These are phyloP conservation scores for Chrysopogon serrulatus DNA, from an alignment of 176 grass and related monocot species.

Conservation along the genomic window DNA sequence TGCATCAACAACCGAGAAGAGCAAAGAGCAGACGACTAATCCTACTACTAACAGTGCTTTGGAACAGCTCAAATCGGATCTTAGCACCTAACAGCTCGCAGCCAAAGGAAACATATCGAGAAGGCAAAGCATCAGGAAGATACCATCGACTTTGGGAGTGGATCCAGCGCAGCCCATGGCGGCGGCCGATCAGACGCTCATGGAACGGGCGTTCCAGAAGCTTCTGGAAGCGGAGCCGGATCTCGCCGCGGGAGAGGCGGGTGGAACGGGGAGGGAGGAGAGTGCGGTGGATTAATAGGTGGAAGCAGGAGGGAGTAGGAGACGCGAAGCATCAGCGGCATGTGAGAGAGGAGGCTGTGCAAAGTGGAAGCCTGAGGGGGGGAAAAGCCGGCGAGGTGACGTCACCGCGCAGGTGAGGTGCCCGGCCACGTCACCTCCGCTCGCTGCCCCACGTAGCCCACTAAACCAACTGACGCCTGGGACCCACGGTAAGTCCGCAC, in stretches of 20 bases:
- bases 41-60: neutral
- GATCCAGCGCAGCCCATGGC: conserved; percentile 94
- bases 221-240: conserved; percentile 21
- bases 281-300: conserved; percentile 28
- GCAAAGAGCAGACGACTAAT: neutral
- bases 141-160: conserved; percentile 62
- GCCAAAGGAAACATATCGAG: neutral
- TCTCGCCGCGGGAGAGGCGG: conserved; percentile 2
- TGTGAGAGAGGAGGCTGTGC: neutral
- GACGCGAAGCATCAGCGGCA: conserved; percentile 15
- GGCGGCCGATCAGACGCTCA: conserved; percentile 27
- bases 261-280: neutral
- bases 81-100: neutral
- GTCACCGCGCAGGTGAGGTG: conserved; percentile 4
- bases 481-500: neutral
- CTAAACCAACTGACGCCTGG: neutral
- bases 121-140: conserved; percentile 4
- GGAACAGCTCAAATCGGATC: conserved; percentile 1
- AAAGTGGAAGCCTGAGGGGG: neutral
- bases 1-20: neutral
- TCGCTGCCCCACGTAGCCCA: neutral
- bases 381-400: neutral
- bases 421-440: conserved; percentile 29
- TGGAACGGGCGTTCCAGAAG: conserved; percentile 24
- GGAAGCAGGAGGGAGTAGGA: conserved; percentile 12